Evolutionary conservation across 768 basidiomycete species (phyloP), one percentile per base, ranked within the genome.

Genomic region (Dendrothele bispora): DNA sequence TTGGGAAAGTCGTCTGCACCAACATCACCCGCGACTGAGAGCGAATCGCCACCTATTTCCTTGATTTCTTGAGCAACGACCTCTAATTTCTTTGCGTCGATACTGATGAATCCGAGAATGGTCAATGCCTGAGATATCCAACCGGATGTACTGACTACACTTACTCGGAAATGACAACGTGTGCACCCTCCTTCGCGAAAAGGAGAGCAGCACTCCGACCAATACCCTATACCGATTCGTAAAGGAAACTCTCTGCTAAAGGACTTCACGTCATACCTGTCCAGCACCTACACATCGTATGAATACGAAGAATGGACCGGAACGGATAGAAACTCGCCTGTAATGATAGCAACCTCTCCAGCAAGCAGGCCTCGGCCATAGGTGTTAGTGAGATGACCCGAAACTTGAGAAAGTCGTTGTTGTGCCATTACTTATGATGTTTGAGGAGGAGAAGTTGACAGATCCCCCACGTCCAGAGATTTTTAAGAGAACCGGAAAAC

Each of bases 111-210:
- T 4, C 8, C 22, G 18, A 43, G 7, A 12, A 34, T 32, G 4
- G 29, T n/a, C n/a, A n/a, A n/a, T n/a, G n/a, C n/a, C n/a, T 21
- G 28, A 20, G 22, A 30, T 32, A 10, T 32, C 10, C 4, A 30
- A 41, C 26, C 7, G 26, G 17, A 37, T 39, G n/a, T 29, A 20
- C 17, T 17, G 10, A 26, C 24, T 22, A 45, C 24, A 51, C 45
- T 46, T 22, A 91, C 85, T 93, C 91, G 76, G 84, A 83, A 42
- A 86, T 84, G 54, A 93, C 88, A 42, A 93, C 83, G 61, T 87
- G 92, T 14, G 91, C 90, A 15, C 91, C 91, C 61, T 93, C 91
- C 52, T 82, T 83, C 4, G 89, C 86, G 56, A 91, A 92, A 34
- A 89, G 72, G 26, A 91, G 67, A 1, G 91, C 91, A 30, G 79